Evolutionary conservation across 495 filamentous ascomycete genomes (phyloP), one percentile per base, ranked within the genome.

Genomic region (Tuber microsphaerosporum): DNA sequence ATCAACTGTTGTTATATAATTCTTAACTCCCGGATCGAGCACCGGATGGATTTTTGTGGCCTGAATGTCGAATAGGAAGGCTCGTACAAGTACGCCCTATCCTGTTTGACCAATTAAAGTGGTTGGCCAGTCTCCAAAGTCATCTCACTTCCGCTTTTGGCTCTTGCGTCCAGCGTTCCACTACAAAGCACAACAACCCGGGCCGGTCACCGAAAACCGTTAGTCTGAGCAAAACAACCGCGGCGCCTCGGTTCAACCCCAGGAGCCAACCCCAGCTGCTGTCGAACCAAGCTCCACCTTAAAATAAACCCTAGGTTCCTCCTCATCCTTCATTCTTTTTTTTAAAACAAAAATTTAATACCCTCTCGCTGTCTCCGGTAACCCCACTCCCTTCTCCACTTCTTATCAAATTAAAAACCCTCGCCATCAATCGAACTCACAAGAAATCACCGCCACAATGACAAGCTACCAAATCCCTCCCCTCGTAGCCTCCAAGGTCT

Each of bases 381-480:
- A 6, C 19, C 45, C 39, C 39, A 41, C 22, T n/a, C n/a, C 26
- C n/a, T 65, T 34, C 26, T 14, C 45, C 56, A 31, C 22, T 8
- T 56, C 48, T 56, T n/a, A 56, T 56, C 48, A 34, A 17, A 17
- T 31, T 31, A 31, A 65, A 31, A 65, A 46, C 5, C 51, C 51
- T n/a, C n/a, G 34, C 26, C 14, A 19, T 34, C 56, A 65, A 19
- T 34, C 7, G 26, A 9, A 34, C 31, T 65, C 56, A 65, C 26
- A 31, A 9, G 26, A 75, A 89, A 91, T 31, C 44, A 76, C 61
- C 39, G 68, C 14, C 2, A 73, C 73, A 19, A 80, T 77, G 81
- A 73, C 71, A 61, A 61, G 70, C 45, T 79, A 79, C 70, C 41
- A 80, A 71, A 75, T 81, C 65, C 81, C 83, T 22, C 34, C 77